These are phyloP conservation scores for Aspergillus wentii DNA, from an alignment of 495 filamentous ascomycete species.

Conservation along the genomic window DNA sequence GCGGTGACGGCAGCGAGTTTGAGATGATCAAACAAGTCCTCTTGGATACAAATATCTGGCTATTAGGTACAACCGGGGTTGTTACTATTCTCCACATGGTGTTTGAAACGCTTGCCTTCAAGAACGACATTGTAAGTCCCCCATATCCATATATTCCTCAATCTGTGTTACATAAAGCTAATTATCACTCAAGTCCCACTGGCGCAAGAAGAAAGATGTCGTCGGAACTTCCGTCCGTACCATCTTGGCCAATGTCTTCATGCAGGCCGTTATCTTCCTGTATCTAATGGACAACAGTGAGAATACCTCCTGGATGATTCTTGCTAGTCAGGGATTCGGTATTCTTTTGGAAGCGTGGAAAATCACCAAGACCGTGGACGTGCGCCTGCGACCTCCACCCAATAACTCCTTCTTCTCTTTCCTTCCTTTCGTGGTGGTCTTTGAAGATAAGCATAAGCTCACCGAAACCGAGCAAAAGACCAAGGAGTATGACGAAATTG, in stretches of 20 bases:
- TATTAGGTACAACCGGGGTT: slow-evolving; percentile 75
- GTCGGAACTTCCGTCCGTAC: slow-evolving; percentile 93
- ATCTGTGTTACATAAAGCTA: slow-evolving; percentile 8
- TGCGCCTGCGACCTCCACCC: slow-evolving; percentile 68
- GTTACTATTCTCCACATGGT: slow-evolving; percentile 90
- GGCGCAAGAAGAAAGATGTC: slow-evolving; percentile 98
- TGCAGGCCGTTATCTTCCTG: slow-evolving; percentile 94
- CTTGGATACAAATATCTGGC: slow-evolving; percentile 88
- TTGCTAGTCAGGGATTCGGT: slow-evolving; percentile 86
- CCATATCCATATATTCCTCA: background rate
- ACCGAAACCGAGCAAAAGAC: slow-evolving; percentile 95
- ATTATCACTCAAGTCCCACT: slow-evolving; percentile 58
- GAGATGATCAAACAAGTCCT: slow-evolving; percentile 95
- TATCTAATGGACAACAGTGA: slow-evolving; percentile 98
- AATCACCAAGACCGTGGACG: slow-evolving; percentile 93
- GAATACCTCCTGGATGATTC: slow-evolving; percentile 98
- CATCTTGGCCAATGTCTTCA: slow-evolving; percentile 95
- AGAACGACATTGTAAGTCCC: slow-evolving; percentile 75
- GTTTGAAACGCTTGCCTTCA: slow-evolving; percentile 95
- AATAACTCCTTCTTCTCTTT: slow-evolving; percentile 61
- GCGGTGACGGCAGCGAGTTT: slow-evolving; percentile 76
- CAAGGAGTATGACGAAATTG: slow-evolving; percentile 95
- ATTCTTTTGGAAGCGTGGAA: slow-evolving; percentile 98
- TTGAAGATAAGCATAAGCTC: slow-evolving; percentile 96
- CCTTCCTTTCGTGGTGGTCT: slow-evolving; percentile 77